Percentiles rank a stretch among this genome's conserved stretches.
phyloP scores from a whole-genome alignment of 2,329 filamentous ascomycete genomes.

The Fusarium newnesense region DNA sequence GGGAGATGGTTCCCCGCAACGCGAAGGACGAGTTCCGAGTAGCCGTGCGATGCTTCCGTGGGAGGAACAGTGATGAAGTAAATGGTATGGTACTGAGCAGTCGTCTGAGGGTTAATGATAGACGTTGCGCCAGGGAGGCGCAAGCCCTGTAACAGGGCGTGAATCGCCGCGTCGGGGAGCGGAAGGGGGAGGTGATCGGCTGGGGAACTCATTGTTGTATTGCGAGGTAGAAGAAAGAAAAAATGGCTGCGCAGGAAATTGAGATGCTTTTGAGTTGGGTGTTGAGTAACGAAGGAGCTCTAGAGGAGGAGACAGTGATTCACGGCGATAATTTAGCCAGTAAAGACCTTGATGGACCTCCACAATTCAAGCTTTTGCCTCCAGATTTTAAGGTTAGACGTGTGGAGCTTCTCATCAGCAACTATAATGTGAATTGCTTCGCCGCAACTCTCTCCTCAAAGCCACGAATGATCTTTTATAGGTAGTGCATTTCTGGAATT shows the following conservation, averaged over 20 bases:
- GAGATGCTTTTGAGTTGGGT: too few species aligned
- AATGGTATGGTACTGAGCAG: not conserved
- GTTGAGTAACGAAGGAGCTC: not conserved
- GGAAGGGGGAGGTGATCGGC: not conserved
- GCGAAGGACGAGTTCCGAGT: not conserved
- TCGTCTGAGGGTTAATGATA: not conserved
- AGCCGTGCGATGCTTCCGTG: fast-evolving
- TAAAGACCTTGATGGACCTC: too few species aligned
- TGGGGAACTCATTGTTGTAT: not conserved
- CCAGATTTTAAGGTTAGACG: too few species aligned
- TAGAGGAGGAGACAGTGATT: fast-evolving
- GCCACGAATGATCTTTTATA: too few species aligned
- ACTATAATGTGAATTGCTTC: too few species aligned
- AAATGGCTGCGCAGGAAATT: fast-evolving
- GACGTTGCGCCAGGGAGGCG: fast-evolving
- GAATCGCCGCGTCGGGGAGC: too few species aligned
- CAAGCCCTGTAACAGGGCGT: fast-evolving
- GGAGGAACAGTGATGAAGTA: not conserved
- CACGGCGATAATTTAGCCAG: too few species aligned
- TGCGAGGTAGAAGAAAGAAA: not conserved
- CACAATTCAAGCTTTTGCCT: too few species aligned
- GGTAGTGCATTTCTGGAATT: too few species aligned
- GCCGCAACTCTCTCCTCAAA: too few species aligned
- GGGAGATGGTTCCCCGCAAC: not conserved
- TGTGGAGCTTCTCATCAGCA: too few species aligned